Conservation (phyloP, 257 asterid genomes). For the Ajuga chamaepitys region DNA sequence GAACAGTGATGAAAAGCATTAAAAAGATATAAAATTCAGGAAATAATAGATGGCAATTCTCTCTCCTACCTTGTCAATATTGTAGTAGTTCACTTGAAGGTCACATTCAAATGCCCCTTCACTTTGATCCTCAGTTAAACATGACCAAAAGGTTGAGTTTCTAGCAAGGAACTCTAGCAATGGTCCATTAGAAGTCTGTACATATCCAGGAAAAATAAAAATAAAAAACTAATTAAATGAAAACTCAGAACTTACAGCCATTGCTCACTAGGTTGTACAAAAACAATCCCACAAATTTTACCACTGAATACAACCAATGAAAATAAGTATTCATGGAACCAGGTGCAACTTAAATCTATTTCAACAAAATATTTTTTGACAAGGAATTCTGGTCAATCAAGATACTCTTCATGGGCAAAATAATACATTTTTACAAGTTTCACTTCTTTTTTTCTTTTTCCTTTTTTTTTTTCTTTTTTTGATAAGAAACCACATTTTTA, state of each 20-base stretch:
- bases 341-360: neutral
- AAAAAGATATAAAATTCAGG: conserved; percentile 6
- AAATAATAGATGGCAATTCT: conserved; percentile 9
- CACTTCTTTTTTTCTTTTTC: too few relatives aligned
- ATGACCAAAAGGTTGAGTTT: conserved; percentile 35
- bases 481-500: too few relatives aligned
- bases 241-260: conserved; percentile 14
- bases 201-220: conserved; percentile 13
- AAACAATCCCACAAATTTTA: neutral
- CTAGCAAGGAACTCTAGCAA: conserved; percentile 61
- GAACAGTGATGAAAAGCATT: conserved; percentile 13
- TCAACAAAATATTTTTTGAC: too few relatives aligned
- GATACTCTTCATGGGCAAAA: neutral
- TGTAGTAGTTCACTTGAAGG: conserved; percentile 83
- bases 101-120: conserved; percentile 61
- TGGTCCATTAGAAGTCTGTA: conserved; percentile 80
- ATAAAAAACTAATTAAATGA: neutral
- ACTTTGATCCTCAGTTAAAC: conserved; percentile 37
- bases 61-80: conserved; percentile 68
- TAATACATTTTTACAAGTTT: too few relatives aligned
- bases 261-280: neutral
- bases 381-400: neutral
- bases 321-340: neutral
- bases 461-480: too few relatives aligned
- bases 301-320: neutral